Conservation (phyloP, 768 basidiomycete species). For the Pleurotus tuber-regium region DNA sequence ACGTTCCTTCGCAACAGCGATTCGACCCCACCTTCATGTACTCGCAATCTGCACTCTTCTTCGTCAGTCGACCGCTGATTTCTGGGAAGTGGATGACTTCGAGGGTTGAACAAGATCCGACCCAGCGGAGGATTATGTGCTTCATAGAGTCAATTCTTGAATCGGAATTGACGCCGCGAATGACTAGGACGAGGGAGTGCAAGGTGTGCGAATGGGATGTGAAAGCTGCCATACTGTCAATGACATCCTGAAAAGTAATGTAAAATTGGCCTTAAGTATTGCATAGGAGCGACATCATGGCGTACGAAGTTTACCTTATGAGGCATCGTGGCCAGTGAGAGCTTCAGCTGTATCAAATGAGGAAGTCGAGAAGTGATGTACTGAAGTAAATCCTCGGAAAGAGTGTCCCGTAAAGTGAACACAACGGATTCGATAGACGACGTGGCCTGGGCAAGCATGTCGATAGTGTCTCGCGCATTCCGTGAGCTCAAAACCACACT, state of each 20-base stretch:
- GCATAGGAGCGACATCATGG: background rate
- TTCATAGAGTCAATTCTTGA: background rate
- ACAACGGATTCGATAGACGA: background rate
- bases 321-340: slow-evolving; percentile 1
- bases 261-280: background rate
- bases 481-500: background rate
- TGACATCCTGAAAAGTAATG: background rate
- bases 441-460: background rate
- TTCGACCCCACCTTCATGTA: background rate
- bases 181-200: background rate
- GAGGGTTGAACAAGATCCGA: background rate
- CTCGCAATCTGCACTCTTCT: background rate
- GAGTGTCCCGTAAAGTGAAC: background rate
- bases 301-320: background rate
- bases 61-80: background rate
- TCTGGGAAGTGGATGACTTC: slow-evolving; percentile 2
- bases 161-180: background rate
- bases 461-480: background rate
- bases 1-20: slow-evolving; percentile 1
- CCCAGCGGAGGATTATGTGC: slow-evolving; percentile 5
- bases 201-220: background rate
- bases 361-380: background rate
- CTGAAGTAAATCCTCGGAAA: background rate
- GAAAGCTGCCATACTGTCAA: background rate
- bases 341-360: background rate